These are phyloP conservation scores for Edaphochlamys debaryana DNA, from an alignment of 139 green algal genomes.

Conservation along the genomic window DNA sequence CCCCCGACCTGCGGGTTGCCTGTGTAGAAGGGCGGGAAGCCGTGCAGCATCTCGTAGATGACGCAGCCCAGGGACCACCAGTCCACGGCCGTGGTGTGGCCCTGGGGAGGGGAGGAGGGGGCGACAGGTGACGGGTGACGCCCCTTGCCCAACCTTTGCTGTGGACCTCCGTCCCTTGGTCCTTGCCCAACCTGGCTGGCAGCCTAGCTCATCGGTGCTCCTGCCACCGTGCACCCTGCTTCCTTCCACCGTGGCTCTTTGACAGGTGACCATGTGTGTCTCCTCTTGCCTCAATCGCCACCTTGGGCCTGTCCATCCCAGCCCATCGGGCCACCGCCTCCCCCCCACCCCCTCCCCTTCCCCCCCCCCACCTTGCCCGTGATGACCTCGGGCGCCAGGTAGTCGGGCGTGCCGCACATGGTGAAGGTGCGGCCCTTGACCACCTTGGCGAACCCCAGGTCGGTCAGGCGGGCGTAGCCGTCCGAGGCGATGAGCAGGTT, in stretches of 20 bases:
- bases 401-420: conserved; percentile 84
- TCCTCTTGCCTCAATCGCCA: too few relatives aligned
- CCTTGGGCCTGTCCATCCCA: too few relatives aligned
- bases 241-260: too few relatives aligned
- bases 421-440: conserved; percentile 76
- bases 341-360: too few relatives aligned
- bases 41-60: conserved; percentile 84
- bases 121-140: not conserved
- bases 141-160: too few relatives aligned
- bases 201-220: too few relatives aligned
- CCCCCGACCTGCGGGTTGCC: conserved; percentile 52
- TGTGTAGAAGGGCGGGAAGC: conserved; percentile 79
- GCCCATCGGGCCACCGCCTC: too few relatives aligned
- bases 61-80: conserved; percentile 90
- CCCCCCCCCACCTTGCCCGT: conserved; percentile 64
- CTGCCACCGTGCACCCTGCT: too few relatives aligned
- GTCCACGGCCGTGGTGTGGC: conserved; percentile 79
- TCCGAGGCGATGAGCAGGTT: conserved; percentile 79
- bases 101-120: conserved; percentile 45
- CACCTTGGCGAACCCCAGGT: conserved; percentile 88
- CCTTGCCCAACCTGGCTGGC: too few relatives aligned
- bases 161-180: too few relatives aligned
- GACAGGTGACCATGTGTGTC: too few relatives aligned
- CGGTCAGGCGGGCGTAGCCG: conserved; percentile 79
- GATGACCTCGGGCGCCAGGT: conserved; percentile 86